Base-by-base conservation (phyloP, 1,284 basidiomycete species). In the Heterobasidion annosum region DNA sequence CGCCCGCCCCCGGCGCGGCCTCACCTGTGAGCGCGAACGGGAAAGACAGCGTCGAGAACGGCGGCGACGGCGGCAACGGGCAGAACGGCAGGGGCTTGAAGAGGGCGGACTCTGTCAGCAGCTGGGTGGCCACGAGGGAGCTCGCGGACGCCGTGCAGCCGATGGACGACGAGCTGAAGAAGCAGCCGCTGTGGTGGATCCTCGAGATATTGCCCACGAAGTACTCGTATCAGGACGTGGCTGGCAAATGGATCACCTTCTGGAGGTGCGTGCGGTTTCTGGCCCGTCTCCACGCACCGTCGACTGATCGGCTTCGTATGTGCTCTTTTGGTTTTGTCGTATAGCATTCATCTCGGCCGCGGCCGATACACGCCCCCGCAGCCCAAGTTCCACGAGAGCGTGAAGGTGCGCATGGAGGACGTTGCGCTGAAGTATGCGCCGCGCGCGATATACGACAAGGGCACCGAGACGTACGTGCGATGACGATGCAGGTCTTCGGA, bases 301-400 rank as follows among this genome's bases (percentile, higher is more conserved):
- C n/a, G 18, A n/a, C n/a, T 48, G 46, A 25, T 19, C 32, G 46
- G 32, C n/a, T 47, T 47, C 19, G 13, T 8, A 10, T 34, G 16
- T 34, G 59, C 2, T 34, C 12, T 34, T 18, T n/a, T 51, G 9
- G 12, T 50, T 44, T 33, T 5, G 34, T 9, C 15, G n/a, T 12
- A 16, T 58, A 68, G 69, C 48, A 52, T 65, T n/a, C 66, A 83
- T 61, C 55, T 78, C 7, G 80, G 80, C 2, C 67, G 67, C 47
- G 81, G 80, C 0, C 67, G 82, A 12, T 63, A 65, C 32, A 73
- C 83, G 43, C 61, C 66, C 6, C 69, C 70, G 49, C 53, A 68
- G 6, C 78, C 80, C 6, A 68, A 69, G 7, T 78, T 84, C 62
- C 82, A 84, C 61, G 59, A 66, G 37, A 76, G 76, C 4, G 82